phyloP scores from a whole-genome alignment of 768 basidiomycete species.

The Macrolepiota fuliginosa region DNA sequence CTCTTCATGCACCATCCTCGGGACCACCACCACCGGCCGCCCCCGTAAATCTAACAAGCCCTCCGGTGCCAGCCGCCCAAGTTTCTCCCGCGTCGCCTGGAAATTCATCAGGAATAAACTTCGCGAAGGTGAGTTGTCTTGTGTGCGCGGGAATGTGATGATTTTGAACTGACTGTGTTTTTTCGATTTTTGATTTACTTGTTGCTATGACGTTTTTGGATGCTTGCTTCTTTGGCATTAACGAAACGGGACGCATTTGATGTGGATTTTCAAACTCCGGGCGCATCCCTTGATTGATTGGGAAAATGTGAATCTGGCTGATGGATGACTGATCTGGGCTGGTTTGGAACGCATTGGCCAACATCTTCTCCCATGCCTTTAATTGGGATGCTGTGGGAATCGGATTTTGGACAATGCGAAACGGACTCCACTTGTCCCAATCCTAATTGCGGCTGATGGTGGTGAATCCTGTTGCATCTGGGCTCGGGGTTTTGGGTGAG shows the following conservation, averaged over 20 bases:
- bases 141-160: slow-evolving; percentile 1
- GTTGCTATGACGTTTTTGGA: slow-evolving; percentile 9
- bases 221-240: neutral
- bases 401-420: neutral
- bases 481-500: neutral
- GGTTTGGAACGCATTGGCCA: neutral
- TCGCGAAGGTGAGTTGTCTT: slow-evolving; percentile 23
- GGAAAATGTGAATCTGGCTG: neutral
- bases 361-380: neutral
- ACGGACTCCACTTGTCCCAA: neutral
- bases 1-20: slow-evolving; percentile 15
- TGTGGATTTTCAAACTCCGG: neutral
- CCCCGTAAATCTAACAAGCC: slow-evolving; percentile 14
- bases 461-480: neutral
- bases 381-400: slow-evolving; percentile 4
- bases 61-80: slow-evolving; percentile 11
- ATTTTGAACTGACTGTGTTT: slow-evolving; percentile 3
- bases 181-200: slow-evolving; percentile 7
- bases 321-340: neutral
- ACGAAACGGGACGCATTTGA: slow-evolving; percentile 9
- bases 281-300: neutral
- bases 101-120: slow-evolving; percentile 23
- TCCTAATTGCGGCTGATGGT: neutral
- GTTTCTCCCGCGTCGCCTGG: slow-evolving; percentile 12
- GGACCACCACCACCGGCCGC: slow-evolving; percentile 14